Evolutionary conservation across 305 asterid species (phyloP).

Genomic region (Solanum hybrid): DNA sequence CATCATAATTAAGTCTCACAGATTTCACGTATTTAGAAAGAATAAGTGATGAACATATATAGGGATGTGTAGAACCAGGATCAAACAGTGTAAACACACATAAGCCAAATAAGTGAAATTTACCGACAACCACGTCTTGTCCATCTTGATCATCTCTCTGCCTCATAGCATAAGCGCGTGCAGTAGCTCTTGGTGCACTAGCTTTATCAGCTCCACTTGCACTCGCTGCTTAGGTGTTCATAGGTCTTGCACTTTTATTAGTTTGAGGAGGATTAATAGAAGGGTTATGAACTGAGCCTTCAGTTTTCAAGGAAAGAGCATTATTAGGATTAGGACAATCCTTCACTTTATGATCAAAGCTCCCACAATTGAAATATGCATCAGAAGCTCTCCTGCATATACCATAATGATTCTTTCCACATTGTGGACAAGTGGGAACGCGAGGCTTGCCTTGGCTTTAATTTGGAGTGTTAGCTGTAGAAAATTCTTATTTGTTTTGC

Average conservation of each 20-base stretch:
- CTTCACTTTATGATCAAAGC: neutral
- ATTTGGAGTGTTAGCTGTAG: neutral
- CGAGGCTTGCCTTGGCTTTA: neutral
- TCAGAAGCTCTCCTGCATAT: neutral
- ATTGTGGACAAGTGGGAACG: neutral
- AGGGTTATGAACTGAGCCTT: neutral
- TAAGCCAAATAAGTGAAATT: neutral
- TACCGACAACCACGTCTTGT: neutral
- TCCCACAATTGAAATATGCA: too few species aligned
- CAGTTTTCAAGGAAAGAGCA: neutral
- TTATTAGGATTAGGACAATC: neutral
- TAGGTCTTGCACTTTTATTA: neutral
- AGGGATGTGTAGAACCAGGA: neutral
- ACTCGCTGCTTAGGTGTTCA: neutral
- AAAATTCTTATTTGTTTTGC: neutral
- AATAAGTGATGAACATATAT: neutral
- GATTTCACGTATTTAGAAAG: neutral
- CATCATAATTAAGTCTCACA: neutral
- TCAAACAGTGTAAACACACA: neutral
- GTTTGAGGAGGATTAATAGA: neutral
- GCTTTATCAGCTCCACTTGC: neutral
- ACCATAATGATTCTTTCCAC: neutral
- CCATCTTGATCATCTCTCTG: neutral
- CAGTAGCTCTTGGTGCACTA: neutral
- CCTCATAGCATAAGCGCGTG: neutral